phyloP scores from a whole-genome alignment of 495 filamentous ascomycete species.

The Neurospora sp. region DNA sequence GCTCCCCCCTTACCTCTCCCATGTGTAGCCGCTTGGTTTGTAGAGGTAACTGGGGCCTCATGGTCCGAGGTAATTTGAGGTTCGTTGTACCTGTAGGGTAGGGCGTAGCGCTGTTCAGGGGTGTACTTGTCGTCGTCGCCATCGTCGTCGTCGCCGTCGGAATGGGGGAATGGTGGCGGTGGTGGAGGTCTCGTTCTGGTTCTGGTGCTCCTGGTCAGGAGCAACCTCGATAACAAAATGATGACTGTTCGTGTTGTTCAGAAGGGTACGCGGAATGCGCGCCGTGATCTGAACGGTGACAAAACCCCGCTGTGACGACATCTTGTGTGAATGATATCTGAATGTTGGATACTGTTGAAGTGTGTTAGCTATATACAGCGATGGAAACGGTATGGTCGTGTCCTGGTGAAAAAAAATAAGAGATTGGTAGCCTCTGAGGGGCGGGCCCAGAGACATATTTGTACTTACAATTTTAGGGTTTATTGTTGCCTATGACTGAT shows the following conservation, averaged over 20 bases:
- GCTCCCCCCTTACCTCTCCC: too few relatives aligned
- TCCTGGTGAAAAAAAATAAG: not conserved
- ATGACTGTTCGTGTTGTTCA: not conserved
- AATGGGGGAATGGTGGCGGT: too few relatives aligned
- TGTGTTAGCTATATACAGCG: not conserved
- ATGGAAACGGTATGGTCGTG: accelerated
- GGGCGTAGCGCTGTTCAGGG: too few relatives aligned
- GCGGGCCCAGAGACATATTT: not conserved
- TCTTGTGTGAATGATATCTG: not conserved
- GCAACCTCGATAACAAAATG: not conserved
- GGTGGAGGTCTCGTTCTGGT: too few relatives aligned
- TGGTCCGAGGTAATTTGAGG: too few relatives aligned
- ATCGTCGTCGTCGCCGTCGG: too few relatives aligned
- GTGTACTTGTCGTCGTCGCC: too few relatives aligned
- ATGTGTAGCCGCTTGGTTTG: too few relatives aligned
- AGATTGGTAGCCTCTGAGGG: not conserved
- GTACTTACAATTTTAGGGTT: not conserved
- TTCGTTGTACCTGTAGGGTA: too few relatives aligned
- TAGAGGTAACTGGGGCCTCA: too few relatives aligned
- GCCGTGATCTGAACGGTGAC: not conserved
- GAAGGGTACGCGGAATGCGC: not conserved
- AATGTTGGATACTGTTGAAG: not conserved
- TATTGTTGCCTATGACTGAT: not conserved
- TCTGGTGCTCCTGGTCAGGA: not conserved
- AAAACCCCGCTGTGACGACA: not conserved